A percentile compares a stretch with the other conserved stretches of the same genome.
Evolutionary conservation across 202 grass and related monocot genomes (phyloP).

Genomic region (Carex sylvatica): DNA sequence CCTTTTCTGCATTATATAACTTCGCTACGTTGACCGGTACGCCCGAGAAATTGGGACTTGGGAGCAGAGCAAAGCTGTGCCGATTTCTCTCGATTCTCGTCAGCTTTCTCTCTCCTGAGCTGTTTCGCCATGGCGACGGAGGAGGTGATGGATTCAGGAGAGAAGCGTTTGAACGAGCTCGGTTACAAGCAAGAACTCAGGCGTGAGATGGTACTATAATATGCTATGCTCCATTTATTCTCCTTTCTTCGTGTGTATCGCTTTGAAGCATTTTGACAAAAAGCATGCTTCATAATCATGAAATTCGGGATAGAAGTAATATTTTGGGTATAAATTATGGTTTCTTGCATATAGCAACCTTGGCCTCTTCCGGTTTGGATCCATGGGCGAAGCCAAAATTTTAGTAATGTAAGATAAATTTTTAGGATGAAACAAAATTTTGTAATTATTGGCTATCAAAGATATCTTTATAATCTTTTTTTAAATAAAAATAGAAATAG

Average conservation of each 20-base stretch:
- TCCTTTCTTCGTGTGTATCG: not conserved
- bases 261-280: slow-evolving; percentile 3
- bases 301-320: slow-evolving; percentile 7
- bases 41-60: not conserved
- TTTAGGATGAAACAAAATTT: too few species aligned
- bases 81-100: not conserved
- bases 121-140: slow-evolving; percentile 51
- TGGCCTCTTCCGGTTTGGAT: not conserved
- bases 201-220: slow-evolving; percentile 62
- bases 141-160: slow-evolving; percentile 68
- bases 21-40: not conserved
- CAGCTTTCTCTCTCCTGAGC: not conserved
- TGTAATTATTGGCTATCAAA: too few species aligned
- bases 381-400: not conserved
- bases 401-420: too few species aligned
- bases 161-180: slow-evolving; percentile 98
- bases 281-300: not conserved
- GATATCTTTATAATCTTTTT: too few species aligned
- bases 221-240: not conserved
- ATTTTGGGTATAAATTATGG: not conserved
- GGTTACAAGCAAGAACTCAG: slow-evolving; percentile 99
- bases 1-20: not conserved
- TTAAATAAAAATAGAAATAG: too few species aligned
- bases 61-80: not conserved
- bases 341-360: not conserved